Conservation (phyloP, 192 early-diverging fungal species). For the Podila clonocystis region DNA sequence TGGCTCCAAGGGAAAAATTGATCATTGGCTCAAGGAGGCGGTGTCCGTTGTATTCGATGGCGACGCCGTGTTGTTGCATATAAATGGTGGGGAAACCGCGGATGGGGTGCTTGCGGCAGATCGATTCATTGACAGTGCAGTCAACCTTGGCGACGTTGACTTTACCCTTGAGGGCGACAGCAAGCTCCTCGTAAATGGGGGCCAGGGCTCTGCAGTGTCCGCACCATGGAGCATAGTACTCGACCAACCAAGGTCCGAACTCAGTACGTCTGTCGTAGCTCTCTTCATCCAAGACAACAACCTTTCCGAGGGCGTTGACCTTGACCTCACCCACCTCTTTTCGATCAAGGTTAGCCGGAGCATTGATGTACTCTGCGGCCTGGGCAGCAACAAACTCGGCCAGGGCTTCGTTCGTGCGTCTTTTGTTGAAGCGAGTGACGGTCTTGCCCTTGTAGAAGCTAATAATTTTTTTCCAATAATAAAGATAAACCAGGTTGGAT, state of each 20-base stretch:
- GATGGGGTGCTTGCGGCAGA: slow-evolving; percentile 76
- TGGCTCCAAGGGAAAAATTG: slow-evolving; percentile 39
- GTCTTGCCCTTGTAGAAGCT: slow-evolving; percentile 42
- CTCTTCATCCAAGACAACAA: slow-evolving; percentile 59
- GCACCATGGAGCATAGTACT: slow-evolving; percentile 94
- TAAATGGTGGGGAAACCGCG: slow-evolving; percentile 90
- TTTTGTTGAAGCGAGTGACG: slow-evolving; percentile 18
- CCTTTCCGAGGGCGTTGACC: slow-evolving; percentile 64
- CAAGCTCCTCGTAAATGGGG: slow-evolving; percentile 81
- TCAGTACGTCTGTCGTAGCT: slow-evolving; percentile 65
- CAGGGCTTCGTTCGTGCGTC: slow-evolving; percentile 7
- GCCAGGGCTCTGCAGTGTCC: slow-evolving; percentile 87
- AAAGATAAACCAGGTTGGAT: background rate
- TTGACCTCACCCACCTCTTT: slow-evolving; percentile 25
- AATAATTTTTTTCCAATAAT: background rate
- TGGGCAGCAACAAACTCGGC: slow-evolving; percentile 14
- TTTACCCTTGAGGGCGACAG: slow-evolving; percentile 63
- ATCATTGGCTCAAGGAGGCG: slow-evolving; percentile 6
- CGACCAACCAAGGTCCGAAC: slow-evolving; percentile 84
- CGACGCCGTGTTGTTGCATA: slow-evolving; percentile 59
- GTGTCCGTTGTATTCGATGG: slow-evolving; percentile 7
- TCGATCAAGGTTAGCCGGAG: background rate
- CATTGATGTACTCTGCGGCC: slow-evolving; percentile 30
- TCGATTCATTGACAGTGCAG: slow-evolving; percentile 70
- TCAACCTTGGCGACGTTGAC: slow-evolving; percentile 90